These are phyloP conservation scores for Melanopsichium pennsylvanicum DNA, from an alignment of 1,284 basidiomycete genomes.

Conservation along the genomic window DNA sequence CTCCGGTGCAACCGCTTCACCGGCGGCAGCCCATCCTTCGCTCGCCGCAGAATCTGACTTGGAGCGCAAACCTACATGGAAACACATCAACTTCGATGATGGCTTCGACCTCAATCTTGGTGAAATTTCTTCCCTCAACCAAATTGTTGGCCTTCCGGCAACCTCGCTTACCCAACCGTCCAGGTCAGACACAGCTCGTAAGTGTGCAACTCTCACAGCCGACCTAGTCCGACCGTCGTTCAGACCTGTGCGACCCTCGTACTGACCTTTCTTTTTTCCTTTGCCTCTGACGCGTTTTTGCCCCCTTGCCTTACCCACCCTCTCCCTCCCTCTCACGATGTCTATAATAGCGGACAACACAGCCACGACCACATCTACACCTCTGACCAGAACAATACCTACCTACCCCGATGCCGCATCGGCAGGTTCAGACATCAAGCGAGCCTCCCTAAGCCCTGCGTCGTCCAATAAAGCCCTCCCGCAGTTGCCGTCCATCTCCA, in stretches of 20 bases:
- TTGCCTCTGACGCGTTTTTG: not conserved
- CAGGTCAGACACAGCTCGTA: constrained; percentile 1
- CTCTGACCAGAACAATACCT: not conserved
- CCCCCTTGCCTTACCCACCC: not conserved
- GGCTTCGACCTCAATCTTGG: constrained; percentile 42
- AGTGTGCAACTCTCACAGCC: not conserved
- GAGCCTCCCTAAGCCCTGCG: constrained; percentile 15
- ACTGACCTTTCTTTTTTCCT: constrained; percentile 5
- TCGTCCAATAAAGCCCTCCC: constrained; percentile 31
- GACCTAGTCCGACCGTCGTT: too few species aligned
- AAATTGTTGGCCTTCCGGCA: not conserved
- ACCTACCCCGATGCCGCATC: constrained; percentile 2
- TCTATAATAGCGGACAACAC: not conserved
- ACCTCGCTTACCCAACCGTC: not conserved
- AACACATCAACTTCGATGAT: constrained; percentile 41
- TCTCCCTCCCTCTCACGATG: not conserved
- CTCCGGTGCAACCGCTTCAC: constrained; percentile 2
- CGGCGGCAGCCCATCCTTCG: constrained; percentile 3
- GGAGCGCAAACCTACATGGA: constrained; percentile 42
- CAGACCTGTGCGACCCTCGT: constrained; percentile 4
- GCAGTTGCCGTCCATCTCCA: constrained; percentile 10
- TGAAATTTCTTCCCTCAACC: constrained; percentile 6
- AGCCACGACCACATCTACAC: not conserved
- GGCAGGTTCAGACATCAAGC: constrained; percentile 1
- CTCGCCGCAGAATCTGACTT: constrained; percentile 7